Evolutionary conservation across 257 asterid genomes (phyloP), one percentile per base, ranked within the genome.

Genomic region (Lantana camara): DNA sequence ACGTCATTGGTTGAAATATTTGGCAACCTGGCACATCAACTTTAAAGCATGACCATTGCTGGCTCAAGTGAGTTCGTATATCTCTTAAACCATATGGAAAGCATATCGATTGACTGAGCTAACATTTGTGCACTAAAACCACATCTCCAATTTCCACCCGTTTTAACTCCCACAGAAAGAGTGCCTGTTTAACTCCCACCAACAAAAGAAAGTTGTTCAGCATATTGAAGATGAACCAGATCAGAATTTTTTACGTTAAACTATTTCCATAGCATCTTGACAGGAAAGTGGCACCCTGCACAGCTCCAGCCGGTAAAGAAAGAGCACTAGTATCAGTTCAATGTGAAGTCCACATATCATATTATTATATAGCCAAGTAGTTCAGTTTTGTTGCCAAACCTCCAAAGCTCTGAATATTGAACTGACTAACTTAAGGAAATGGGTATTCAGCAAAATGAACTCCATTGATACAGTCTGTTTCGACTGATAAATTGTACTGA

Each of bases 361-460:
- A 16, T 17, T 38, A 55, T 51, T 24, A 7, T 40, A 69, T 23
- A 5, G 52, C 42, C 21, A 63, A 54, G 56, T 35, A 73, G 73
- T 73, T 73, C 79, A 73, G 53, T 57, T 12, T 64, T 58, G 52
- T n/a, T n/a, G n/a, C n/a, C 61, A 29, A 67, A 30, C n/a, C n/a
- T 19, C 42, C 57, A 52, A 16, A 63, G 44, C 19, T 55, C 64
- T 19, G 54, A 21, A 19, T 55, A 16, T 40, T 66, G 57, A 66
- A 61, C 47, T 50, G 42, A 57, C 13, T 35, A 45, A 71, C 45
- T 41, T 62, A 37, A 55, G 21, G 51, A 48, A 47, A 57, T 13
- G 9, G 21, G 14, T 29, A 2, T 49, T 6, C 1, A 35, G n/a
- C n/a, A 32, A 20, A 47, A 49, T 12, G 23, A 47, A 47, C 58